Conservation (phyloP, 208 protist species). For the Acanthamoeba triangularis region DNA sequence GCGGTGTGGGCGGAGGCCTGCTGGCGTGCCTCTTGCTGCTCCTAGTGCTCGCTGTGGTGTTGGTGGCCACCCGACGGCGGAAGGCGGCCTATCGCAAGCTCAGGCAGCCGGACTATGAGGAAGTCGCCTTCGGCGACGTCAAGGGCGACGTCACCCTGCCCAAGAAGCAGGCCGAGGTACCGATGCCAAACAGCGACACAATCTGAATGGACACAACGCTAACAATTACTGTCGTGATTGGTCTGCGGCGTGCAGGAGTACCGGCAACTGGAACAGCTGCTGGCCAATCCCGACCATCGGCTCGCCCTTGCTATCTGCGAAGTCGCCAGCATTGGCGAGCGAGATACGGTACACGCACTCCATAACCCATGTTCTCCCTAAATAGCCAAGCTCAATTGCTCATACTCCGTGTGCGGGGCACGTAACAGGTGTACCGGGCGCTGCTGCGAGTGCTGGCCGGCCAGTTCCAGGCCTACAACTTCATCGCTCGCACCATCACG, state of each 20-base stretch:
- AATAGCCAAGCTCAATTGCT: neutral
- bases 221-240: too few species aligned
- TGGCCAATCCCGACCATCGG: neutral
- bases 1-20: neutral
- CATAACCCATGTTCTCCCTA: neutral
- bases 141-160: constrained; percentile 9
- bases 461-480: neutral
- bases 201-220: neutral
- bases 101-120: constrained; percentile 9
- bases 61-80: neutral
- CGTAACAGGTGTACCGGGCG: neutral
- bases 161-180: constrained; percentile 29
- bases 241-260: neutral
- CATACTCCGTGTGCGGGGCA: neutral
- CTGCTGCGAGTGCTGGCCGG: neutral
- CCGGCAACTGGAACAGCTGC: neutral
- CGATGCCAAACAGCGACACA: neutral
- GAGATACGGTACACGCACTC: neutral
- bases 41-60: neutral
- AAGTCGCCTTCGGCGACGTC: neutral
- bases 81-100: neutral
- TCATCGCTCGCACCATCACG: neutral
- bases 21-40: neutral
- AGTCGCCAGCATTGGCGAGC: neutral
- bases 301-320: neutral